These are phyloP conservation scores for Grosmannia huntii DNA, from an alignment of 2,329 filamentous ascomycete genomes.

Conservation along the genomic window DNA sequence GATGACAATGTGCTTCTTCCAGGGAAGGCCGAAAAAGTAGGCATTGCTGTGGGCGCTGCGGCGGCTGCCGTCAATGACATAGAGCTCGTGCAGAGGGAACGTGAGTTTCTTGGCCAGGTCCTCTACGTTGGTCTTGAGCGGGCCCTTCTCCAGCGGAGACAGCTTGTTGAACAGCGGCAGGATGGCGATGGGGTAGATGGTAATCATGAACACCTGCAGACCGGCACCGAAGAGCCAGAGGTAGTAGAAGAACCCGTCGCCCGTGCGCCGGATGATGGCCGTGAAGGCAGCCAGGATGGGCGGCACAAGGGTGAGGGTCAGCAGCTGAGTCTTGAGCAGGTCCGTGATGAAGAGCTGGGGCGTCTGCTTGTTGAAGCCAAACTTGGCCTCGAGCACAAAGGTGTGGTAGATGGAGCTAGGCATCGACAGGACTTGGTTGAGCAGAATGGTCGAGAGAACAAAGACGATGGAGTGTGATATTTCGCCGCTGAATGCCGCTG, in stretches of 20 bases:
- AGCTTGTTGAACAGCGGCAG: slow-evolving; percentile 97
- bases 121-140: slow-evolving; percentile 81
- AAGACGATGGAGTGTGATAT: slow-evolving; percentile 91
- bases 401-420: slow-evolving; percentile 83
- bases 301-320: slow-evolving; percentile 67
- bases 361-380: slow-evolving; percentile 98
- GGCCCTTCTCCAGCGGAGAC: slow-evolving; percentile 75
- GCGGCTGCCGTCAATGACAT: slow-evolving; percentile 90
- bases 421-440: slow-evolving; percentile 67
- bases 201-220: slow-evolving; percentile 88
- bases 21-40: slow-evolving; percentile 94
- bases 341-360: slow-evolving; percentile 77
- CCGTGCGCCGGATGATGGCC: slow-evolving; percentile 87
- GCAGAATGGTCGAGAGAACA: slow-evolving; percentile 72
- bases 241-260: slow-evolving; percentile 93
- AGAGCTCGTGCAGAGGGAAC: slow-evolving; percentile 84
- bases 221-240: slow-evolving; percentile 86
- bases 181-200: slow-evolving; percentile 89
- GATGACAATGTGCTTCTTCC: slow-evolving; percentile 99
- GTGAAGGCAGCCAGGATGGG: slow-evolving; percentile 88
- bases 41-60: slow-evolving; percentile 76
- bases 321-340: slow-evolving; percentile 78
- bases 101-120: slow-evolving; percentile 68
- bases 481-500: slow-evolving; percentile 72
- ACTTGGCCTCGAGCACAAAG: slow-evolving; percentile 92